phyloP scores from a whole-genome alignment of 345 rosid species.

The Geranium brycei region DNA sequence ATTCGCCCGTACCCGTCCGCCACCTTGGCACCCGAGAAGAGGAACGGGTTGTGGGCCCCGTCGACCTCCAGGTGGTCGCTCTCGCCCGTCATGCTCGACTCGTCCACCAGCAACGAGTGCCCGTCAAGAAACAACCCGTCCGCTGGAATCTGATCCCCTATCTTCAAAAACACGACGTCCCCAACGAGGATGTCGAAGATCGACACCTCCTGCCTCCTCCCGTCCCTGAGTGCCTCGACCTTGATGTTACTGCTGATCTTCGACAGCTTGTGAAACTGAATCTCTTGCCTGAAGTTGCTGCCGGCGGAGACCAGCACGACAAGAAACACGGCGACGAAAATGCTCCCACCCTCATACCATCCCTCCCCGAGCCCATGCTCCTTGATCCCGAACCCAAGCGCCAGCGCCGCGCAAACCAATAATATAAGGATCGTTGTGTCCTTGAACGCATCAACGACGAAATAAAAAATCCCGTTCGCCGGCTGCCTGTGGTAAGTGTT shows the following conservation, averaged over 20 bases:
- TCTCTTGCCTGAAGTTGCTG: conserved; percentile 39
- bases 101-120: conserved; percentile 34
- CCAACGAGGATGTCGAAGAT: conserved; percentile 59
- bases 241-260: conserved; percentile 39
- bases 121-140: conserved; percentile 49
- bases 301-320: conserved; percentile 40
- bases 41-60: conserved; percentile 27
- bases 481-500: conserved; percentile 61
- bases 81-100: conserved; percentile 62
- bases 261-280: conserved; percentile 41
- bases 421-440: conserved; percentile 49
- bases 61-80: conserved; percentile 32
- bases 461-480: conserved; percentile 29
- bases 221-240: conserved; percentile 36
- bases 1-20: conserved; percentile 45
- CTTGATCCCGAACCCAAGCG: conserved; percentile 52
- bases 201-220: conserved; percentile 32
- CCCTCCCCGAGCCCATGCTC: conserved; percentile 47
- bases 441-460: conserved; percentile 41
- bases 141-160: conserved; percentile 60
- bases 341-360: conserved; percentile 71
- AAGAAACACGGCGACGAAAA: conserved; percentile 40
- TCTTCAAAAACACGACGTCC: conserved; percentile 40
- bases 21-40: conserved; percentile 50
- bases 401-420: conserved; percentile 42